phyloP scores from a whole-genome alignment of 257 asterid genomes.

The Lantana camara region DNA sequence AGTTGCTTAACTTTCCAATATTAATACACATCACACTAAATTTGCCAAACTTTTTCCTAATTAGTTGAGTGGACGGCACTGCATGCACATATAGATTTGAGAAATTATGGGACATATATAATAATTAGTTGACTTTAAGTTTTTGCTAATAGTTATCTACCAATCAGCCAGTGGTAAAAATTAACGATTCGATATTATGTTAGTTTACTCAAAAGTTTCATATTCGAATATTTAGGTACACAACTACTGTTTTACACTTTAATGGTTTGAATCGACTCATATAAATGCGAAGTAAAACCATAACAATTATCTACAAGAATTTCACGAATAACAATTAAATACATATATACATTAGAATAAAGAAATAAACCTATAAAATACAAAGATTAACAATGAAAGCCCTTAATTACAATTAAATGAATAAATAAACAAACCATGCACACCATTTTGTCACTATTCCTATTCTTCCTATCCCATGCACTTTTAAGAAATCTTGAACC shows the following conservation, averaged over 20 bases:
- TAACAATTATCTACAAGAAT: constrained; percentile 2
- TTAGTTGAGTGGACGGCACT: constrained; percentile 21
- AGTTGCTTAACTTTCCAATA: not conserved
- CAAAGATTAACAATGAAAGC: not conserved
- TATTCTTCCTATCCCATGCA: not conserved
- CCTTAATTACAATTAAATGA: too few relatives aligned
- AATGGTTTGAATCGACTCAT: too few relatives aligned
- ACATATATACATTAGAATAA: not conserved
- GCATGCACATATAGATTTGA: not conserved
- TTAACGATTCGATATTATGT: too few relatives aligned
- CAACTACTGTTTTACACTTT: too few relatives aligned
- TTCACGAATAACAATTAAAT: not conserved
- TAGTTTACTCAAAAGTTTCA: too few relatives aligned
- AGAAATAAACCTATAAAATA: not conserved
- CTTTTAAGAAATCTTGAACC: not conserved
- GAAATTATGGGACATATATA: not conserved
- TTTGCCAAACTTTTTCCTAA: constrained; percentile 18
- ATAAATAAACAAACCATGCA: too few relatives aligned
- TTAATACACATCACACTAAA: not conserved
- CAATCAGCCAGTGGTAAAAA: too few relatives aligned
- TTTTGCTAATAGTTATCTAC: too few relatives aligned
- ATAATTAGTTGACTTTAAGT: not conserved
- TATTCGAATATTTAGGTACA: too few relatives aligned
- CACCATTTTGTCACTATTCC: too few relatives aligned
- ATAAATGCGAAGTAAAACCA: too few relatives aligned